Evolutionary conservation across 345 rosid genomes (phyloP), one percentile per base, ranked within the genome.

Genomic region (Moricandia moricandioides): DNA sequence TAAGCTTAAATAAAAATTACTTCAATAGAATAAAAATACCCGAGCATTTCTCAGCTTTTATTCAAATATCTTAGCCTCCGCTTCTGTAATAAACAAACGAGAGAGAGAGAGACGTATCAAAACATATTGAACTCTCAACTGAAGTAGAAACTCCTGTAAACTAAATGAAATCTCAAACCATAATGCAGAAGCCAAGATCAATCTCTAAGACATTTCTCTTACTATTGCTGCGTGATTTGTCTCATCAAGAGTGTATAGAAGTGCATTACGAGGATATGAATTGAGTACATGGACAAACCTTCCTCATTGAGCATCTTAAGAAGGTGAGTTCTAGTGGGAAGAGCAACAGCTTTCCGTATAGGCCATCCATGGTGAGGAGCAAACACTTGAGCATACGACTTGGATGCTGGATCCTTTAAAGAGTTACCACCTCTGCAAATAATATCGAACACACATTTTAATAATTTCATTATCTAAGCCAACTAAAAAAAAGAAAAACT

Each of bases 291-390:
- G 61, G 35, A 84, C 96, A 86, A 71, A 91, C 98, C 96, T 54
- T 91, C 88, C 81, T 94, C 98, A 61, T 90, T 91, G 62, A 91
- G 93, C 83, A 86, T 85, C 68, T 69, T 85, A 56, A 94, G 74
- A 37, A 94, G 85, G 75, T 91, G 96, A 31, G 85, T 80, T 75
- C 77, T 88, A 0, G 97, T 86, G 10, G 98, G 97, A 77, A 91
- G 95, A 69, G 86, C 87, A 72, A 91, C 98, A 79, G 93, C 95
- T 80, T 86, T 87, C 78, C 97, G 84, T 69, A 91, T 88, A 52
- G 88, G 89, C 98, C 97, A 91, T 8, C 95, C 97, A 73, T 94
- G 98, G 80, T 94, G 91, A 9, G 95, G 93, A 71, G 95, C 96
- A 73, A 94, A 86, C 71, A 91, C 97, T 82, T 91, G 90, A 29